Evolutionary conservation across 2,329 filamentous ascomycete species (phyloP).

Genomic region (Penicillium sp.): DNA sequence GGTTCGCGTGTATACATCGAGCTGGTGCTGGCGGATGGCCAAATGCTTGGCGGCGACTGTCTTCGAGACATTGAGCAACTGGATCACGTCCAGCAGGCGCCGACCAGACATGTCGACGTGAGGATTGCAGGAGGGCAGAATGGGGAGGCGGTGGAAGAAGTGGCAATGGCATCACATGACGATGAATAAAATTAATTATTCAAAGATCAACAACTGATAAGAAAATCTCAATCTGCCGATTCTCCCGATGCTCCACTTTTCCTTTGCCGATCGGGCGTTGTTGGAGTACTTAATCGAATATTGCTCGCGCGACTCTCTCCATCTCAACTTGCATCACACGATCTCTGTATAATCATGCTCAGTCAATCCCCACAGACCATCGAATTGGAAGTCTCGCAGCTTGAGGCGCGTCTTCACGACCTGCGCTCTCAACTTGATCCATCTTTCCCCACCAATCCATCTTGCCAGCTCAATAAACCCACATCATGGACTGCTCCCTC

Average conservation of each 20-base stretch:
- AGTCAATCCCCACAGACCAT: conserved; percentile 20
- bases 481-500: conserved; percentile 10
- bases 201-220: background rate
- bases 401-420: conserved; percentile 45
- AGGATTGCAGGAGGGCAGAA: background rate
- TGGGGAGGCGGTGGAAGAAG: too few species aligned
- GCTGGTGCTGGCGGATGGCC: conserved; percentile 54
- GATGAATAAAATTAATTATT: conserved; percentile 6
- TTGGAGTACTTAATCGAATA: too few species aligned
- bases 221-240: conserved; percentile 17
- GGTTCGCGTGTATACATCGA: conserved; percentile 58
- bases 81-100: conserved; percentile 65
- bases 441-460: conserved; percentile 16
- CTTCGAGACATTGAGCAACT: conserved; percentile 63
- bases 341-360: conserved; percentile 18
- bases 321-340: conserved; percentile 1
- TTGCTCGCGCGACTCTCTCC: conserved; percentile 7
- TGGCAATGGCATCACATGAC: too few species aligned
- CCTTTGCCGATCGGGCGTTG: conserved; percentile 15
- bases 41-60: conserved; percentile 61
- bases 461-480: conserved; percentile 11
- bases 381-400: conserved; percentile 40
- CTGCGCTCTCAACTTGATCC: conserved; percentile 40
- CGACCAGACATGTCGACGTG: conserved; percentile 52
- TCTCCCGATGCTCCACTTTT: conserved; percentile 4